A percentile compares a stretch with the other conserved stretches of the same genome.
phyloP scores from a whole-genome alignment of 73 alveolate species.

The Paramecium primaurelia region DNA sequence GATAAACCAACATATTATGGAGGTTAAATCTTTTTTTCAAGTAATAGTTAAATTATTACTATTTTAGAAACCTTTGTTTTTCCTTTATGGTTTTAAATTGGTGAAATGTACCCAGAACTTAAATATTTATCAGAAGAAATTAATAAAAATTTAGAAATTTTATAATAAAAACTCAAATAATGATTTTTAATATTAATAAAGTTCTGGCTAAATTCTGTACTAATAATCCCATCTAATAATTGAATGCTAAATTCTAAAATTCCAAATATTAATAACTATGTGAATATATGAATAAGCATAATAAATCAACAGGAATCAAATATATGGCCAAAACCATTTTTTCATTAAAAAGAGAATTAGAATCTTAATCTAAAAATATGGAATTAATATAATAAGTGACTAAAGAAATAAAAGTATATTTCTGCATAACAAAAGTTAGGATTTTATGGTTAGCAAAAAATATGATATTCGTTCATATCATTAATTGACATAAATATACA shows the following conservation, averaged over 20 bases:
- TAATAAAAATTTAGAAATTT: background rate
- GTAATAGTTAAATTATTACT: background rate
- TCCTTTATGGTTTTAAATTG: background rate
- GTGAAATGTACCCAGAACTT: background rate
- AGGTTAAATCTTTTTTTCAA: constrained; percentile 49
- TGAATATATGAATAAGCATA: background rate
- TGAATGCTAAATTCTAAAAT: background rate
- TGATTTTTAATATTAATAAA: background rate
- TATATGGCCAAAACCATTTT: background rate
- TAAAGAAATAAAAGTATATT: background rate
- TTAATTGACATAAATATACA: background rate
- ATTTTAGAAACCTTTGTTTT: constrained; percentile 8
- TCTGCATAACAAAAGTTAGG: background rate
- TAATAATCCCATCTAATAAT: background rate
- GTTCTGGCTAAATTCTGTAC: background rate
- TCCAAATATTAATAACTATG: background rate
- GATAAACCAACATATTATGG: constrained; percentile 44
- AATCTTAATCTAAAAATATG: background rate
- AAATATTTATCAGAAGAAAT: constrained; percentile 6
- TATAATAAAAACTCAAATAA: constrained; percentile 28
- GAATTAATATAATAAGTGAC: background rate
- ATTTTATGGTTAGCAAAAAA: background rate
- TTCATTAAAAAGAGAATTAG: background rate
- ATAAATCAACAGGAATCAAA: background rate
- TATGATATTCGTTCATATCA: background rate